phyloP scores from a whole-genome alignment of 306 rosid species.

The Medicago lupulina region DNA sequence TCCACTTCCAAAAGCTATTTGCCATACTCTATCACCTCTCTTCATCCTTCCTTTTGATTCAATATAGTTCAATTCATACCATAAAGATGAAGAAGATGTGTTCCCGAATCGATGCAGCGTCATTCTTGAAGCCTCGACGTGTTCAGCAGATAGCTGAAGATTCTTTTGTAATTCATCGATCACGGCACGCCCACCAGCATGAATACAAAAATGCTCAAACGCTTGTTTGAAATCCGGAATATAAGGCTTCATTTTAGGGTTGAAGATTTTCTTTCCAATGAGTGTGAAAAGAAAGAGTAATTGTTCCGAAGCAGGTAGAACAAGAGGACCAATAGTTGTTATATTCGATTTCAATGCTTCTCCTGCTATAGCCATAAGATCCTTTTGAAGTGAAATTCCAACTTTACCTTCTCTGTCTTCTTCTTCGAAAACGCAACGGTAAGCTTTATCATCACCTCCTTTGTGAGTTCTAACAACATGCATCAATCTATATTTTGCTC shows the following conservation, averaged over 20 bases:
- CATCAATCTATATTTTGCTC: constrained; percentile 65
- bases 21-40: constrained; percentile 83
- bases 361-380: constrained; percentile 91
- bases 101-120: constrained; percentile 84
- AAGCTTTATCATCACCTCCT: constrained; percentile 79
- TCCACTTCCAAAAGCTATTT: constrained; percentile 72
- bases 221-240: constrained; percentile 89
- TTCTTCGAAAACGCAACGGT: constrained; percentile 69
- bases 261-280: constrained; percentile 70
- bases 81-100: constrained; percentile 84
- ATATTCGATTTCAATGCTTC: constrained; percentile 86
- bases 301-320: constrained; percentile 88
- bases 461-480: constrained; percentile 82
- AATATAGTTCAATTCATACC: constrained; percentile 78
- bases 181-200: constrained; percentile 66
- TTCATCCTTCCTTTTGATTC: constrained; percentile 83
- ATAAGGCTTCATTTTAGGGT: constrained; percentile 84
- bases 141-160: constrained; percentile 76
- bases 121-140: constrained; percentile 91
- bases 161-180: constrained; percentile 88
- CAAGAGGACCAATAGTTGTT: constrained; percentile 86
- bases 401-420: constrained; percentile 80
- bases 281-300: constrained; percentile 68
- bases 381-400: constrained; percentile 74
- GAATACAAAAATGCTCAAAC: constrained; percentile 66